Evolutionary conservation across 768 basidiomycete species (phyloP).

Genomic region (Boletales sp.): DNA sequence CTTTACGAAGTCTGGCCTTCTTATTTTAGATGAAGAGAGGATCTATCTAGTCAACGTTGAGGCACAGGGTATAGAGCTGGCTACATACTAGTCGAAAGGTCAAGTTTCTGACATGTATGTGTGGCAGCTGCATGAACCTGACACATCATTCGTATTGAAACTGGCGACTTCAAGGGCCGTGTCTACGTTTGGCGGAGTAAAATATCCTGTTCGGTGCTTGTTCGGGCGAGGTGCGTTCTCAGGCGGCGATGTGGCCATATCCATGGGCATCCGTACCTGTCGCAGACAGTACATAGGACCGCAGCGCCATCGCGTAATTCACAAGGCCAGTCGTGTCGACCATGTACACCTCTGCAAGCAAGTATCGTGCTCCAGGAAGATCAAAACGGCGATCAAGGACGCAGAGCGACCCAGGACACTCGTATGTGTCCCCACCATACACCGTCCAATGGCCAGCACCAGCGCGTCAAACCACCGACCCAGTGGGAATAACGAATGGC

Average conservation of each 20-base stretch:
- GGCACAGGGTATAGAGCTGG: conserved; percentile 26
- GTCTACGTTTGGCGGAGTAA: neutral
- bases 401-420: conserved; percentile 24
- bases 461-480: conserved; percentile 19
- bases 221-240: neutral
- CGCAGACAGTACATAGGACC: neutral
- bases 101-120: too few species aligned
- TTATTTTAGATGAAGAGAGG: conserved; percentile 38
- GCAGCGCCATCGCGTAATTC: neutral
- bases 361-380: conserved; percentile 8
- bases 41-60: conserved; percentile 38
- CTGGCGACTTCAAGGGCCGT: too few species aligned
- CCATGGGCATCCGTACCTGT: too few species aligned
- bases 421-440: conserved; percentile 21
- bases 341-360: conserved; percentile 13
- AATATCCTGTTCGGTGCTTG: neutral
- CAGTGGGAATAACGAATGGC: conserved; percentile 1
- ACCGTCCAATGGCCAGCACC: conserved; percentile 23
- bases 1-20: conserved; percentile 39
- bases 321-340: neutral
- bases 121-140: too few species aligned
- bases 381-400: conserved; percentile 13
- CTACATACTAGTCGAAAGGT: conserved; percentile 1
- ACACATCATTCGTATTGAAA: too few species aligned
- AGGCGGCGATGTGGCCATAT: neutral